These are phyloP conservation scores for Bacidia gigantensis DNA, from an alignment of 495 filamentous ascomycete genomes.

Conservation along the genomic window DNA sequence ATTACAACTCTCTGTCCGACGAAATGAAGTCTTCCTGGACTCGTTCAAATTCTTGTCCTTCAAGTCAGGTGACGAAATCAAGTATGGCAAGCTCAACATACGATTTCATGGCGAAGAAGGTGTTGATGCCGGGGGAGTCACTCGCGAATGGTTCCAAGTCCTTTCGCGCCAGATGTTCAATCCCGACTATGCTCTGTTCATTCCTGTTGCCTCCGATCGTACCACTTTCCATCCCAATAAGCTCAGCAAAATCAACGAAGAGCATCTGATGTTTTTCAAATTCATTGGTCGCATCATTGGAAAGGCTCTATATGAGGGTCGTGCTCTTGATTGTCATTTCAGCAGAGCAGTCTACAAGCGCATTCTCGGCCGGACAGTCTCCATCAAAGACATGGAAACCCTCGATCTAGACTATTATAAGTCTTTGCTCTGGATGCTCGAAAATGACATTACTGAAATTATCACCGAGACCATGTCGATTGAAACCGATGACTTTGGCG, in stretches of 20 bases:
- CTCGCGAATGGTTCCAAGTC: conserved; percentile 98
- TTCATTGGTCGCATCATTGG: conserved; percentile 98
- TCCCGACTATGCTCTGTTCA: conserved; percentile 91
- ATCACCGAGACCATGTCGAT: conserved; percentile 96
- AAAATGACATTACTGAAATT: conserved; percentile 97
- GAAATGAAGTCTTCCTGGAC: conserved; percentile 95
- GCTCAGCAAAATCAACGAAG: conserved; percentile 80
- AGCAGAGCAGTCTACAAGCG: conserved; percentile 96
- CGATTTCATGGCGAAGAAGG: conserved; percentile 96
- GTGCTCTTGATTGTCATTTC: conserved; percentile 97
- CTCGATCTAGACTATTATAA: conserved; percentile 98
- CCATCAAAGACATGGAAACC: conserved; percentile 98
- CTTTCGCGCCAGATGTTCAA: conserved; percentile 98
- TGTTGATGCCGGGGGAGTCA: conserved; percentile 95
- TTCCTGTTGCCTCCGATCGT: conserved; percentile 90
- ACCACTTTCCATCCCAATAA: conserved; percentile 98
- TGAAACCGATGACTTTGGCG: conserved; percentile 85
- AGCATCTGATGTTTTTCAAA: conserved; percentile 97
- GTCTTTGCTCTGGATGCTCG: conserved; percentile 96
- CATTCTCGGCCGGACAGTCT: conserved; percentile 86
- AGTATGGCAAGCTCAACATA: conserved; percentile 95
- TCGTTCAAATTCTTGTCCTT: conserved; percentile 94
- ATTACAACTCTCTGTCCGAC: conserved; percentile 77
- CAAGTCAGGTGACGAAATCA: conserved; percentile 90
- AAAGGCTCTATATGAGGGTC: conserved; percentile 93